Percentiles rank a stretch among this genome's conserved stretches.
These are phyloP conservation scores for Dendrocalamus sinicus DNA, from an alignment of 176 grass and related monocot species.

Conservation along the genomic window DNA sequence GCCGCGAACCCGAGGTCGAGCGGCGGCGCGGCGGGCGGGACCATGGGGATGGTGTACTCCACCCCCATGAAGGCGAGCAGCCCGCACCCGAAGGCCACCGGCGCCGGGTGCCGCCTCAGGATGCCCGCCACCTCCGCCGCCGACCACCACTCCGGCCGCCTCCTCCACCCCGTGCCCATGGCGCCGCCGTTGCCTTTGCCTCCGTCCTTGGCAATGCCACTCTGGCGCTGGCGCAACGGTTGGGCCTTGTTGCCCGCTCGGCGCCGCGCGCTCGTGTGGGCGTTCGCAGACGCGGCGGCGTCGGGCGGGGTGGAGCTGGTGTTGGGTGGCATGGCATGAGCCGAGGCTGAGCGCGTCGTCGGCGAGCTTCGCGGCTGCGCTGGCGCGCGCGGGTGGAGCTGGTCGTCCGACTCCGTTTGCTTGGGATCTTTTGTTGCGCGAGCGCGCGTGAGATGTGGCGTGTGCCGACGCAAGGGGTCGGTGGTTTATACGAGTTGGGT, in stretches of 20 bases:
- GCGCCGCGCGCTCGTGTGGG: background rate
- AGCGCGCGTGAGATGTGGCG: background rate
- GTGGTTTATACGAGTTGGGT: too few species aligned
- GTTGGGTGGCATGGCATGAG: conserved; percentile 1
- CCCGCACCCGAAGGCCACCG: conserved; percentile 16
- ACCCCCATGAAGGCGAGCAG: conserved; percentile 52
- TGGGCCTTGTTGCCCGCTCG: background rate
- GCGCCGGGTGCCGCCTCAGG: conserved; percentile 28
- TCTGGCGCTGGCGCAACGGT: background rate
- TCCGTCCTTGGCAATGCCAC: background rate
- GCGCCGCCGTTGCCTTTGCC: background rate
- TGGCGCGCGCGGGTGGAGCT: background rate
- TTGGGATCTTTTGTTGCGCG: background rate
- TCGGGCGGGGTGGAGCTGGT: background rate
- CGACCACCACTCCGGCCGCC: background rate
- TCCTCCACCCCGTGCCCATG: background rate
- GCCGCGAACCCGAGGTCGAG: conserved; percentile 64
- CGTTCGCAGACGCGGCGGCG: background rate
- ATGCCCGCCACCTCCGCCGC: background rate
- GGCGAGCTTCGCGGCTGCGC: background rate
- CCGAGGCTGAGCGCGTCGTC: background rate
- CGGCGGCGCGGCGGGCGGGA: conserved; percentile 46
- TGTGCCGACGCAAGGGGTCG: background rate
- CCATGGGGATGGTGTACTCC: conserved; percentile 56
- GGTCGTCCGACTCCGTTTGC: background rate